A percentile compares a stretch with the other conserved stretches of the same genome.
These are phyloP conservation scores for Sporisorium reilianum DNA, from an alignment of 1,284 basidiomycete genomes.

Conservation along the genomic window DNA sequence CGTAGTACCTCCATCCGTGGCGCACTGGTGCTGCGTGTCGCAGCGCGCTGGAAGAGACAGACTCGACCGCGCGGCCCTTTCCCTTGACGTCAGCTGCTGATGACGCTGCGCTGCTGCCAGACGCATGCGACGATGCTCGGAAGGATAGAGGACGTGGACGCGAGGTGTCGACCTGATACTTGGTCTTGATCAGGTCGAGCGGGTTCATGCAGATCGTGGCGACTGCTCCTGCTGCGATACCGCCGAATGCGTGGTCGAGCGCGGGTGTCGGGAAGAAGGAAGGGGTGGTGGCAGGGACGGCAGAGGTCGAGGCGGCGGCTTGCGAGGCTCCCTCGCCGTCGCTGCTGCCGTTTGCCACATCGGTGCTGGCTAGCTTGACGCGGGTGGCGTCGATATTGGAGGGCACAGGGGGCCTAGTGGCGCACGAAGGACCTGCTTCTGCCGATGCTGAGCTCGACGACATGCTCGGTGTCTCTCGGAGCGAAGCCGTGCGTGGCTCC, in stretches of 20 bases:
- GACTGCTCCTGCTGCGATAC: slow-evolving; percentile 90
- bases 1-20: slow-evolving; percentile 48
- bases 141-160: slow-evolving; percentile 32
- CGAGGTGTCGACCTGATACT: slow-evolving; percentile 79
- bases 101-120: neutral
- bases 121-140: slow-evolving; percentile 15
- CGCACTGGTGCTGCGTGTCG: slow-evolving; percentile 9
- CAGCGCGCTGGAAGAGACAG: neutral
- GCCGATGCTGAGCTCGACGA: slow-evolving; percentile 13
- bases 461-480: too few species aligned
- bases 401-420: neutral
- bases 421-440: slow-evolving; percentile 28
- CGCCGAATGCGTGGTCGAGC: slow-evolving; percentile 90
- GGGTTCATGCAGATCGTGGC: slow-evolving; percentile 98
- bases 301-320: slow-evolving; percentile 12
- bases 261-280: slow-evolving; percentile 65
- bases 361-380: slow-evolving; percentile 15
- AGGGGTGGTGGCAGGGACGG: slow-evolving; percentile 4
- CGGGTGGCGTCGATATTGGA: slow-evolving; percentile 6
- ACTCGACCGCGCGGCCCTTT: slow-evolving; percentile 30
- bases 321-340: slow-evolving; percentile 23
- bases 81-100: slow-evolving; percentile 26
- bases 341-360: slow-evolving; percentile 26
- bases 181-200: slow-evolving; percentile 93
- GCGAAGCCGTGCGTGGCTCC: too few species aligned